Percentiles rank a stretch among this genome's conserved stretches.
Conservation (phyloP, 179 eudicot species). For the Drosera spatulata region DNA sequence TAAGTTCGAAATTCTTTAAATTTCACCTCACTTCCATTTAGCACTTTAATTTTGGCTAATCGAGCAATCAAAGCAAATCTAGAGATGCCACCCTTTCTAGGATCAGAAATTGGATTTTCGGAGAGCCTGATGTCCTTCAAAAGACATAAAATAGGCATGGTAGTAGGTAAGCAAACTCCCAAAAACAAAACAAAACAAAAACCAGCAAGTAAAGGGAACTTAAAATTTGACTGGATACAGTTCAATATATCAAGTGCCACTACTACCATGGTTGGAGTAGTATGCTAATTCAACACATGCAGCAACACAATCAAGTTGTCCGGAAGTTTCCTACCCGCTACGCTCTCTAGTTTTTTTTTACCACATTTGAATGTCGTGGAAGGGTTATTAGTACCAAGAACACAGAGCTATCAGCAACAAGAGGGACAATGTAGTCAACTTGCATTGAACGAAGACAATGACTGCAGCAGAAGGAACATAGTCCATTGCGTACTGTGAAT, state of each 20-base stretch:
- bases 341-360: too few relatives aligned
- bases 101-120: conserved; percentile 81
- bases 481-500: conserved; percentile 34
- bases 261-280: too few relatives aligned
- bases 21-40: conserved; percentile 93
- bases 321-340: too few relatives aligned
- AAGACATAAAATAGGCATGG: not conserved
- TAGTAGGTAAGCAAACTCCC: not conserved
- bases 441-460: too few relatives aligned
- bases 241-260: too few relatives aligned
- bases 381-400: too few relatives aligned
- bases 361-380: too few relatives aligned
- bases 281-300: too few relatives aligned
- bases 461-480: not conserved
- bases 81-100: conserved; percentile 67
- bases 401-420: too few relatives aligned
- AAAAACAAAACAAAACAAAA: not conserved
- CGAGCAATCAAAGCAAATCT: conserved; percentile 85
- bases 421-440: not conserved
- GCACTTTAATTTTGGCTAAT: conserved; percentile 51
- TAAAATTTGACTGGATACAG: too few relatives aligned
- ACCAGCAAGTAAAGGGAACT: not conserved
- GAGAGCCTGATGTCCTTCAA: conserved; percentile 73
- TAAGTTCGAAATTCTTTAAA: not conserved
- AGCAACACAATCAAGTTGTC: too few relatives aligned